Evolutionary conservation across 2,329 filamentous ascomycete species (phyloP), one percentile per base, ranked within the genome.

Genomic region (Chalaropsis ovoidea): DNA sequence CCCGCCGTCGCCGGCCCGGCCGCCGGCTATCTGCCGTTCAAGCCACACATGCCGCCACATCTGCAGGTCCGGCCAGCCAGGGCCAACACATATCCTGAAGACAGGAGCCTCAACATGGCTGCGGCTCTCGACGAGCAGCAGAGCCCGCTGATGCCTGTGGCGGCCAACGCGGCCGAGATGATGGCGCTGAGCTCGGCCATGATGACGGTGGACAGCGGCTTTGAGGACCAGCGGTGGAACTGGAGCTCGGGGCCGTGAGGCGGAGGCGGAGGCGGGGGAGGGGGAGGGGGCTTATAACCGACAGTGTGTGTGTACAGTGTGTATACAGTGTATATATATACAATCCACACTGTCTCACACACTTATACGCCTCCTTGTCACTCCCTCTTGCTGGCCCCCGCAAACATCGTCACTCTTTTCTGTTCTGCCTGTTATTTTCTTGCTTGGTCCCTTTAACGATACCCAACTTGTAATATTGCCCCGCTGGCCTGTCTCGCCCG

Each of bases 211-310:
- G 81, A 83, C 70, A 83, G 82, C 69, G 81, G 81, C 1, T 82
- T 83, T 69, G 81, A 83, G 72, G 78, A 79, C 68, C 80, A 82
- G 71, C 82, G 80, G 80, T 82, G 81, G 80, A 78, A 82, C 69
- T 78, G 79, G 68, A 80, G 80, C 0, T 65, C 72, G 52, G 52
- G 24, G 8, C 27, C 52, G 11, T 31, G 52, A 56, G 52, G 31
- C 31, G 31, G 2, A 6, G 6, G 31, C 31, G 6, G 8, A 35
- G 24, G 52, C 10, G 22, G 27, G 2, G n/a, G 47, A 52, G 8
- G n/a, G 24, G 31, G 31, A 31, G 31, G 31, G 31, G 31, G 31
- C 31, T 31, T 31, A 31, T 31, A 31, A 3, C 31, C 3, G 31
- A 31, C 31, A 31, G 31, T 31, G 31, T 31, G 22, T 56, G 45